phyloP scores from a whole-genome alignment of 345 rosid species.

The Salix purpurea region DNA sequence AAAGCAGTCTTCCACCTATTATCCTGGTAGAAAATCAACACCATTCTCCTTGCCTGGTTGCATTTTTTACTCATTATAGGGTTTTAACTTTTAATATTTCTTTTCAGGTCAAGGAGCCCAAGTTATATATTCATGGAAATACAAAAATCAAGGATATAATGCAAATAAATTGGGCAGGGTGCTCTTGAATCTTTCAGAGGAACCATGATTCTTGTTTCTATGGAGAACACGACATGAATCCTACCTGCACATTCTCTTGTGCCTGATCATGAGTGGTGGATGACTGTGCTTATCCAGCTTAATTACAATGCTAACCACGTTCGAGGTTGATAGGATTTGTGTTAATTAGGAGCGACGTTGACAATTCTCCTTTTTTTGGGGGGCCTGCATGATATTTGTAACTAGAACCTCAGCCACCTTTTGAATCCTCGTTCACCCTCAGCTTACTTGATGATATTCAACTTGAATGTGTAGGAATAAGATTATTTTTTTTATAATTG shows the following conservation, averaged over 20 bases:
- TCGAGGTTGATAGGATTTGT: no score
- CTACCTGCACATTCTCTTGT: no score
- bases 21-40: slow-evolving; percentile 40
- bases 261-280: no score
- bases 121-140: slow-evolving; percentile 63
- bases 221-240: not conserved
- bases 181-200: slow-evolving; percentile 30
- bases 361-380: no score
- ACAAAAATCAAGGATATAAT: slow-evolving; percentile 27
- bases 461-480: no score
- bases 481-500: no score
- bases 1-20: slow-evolving; percentile 52
- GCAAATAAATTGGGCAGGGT: slow-evolving; percentile 59
- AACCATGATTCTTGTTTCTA: not conserved
- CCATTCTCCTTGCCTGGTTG: not conserved
- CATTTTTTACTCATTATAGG: not conserved
- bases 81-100: not conserved
- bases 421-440: no score
- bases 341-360: no score
- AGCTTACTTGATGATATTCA: no score
- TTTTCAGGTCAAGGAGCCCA: slow-evolving; percentile 64
- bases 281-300: not conserved
- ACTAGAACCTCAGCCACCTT: no score
- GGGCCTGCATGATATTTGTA: no score
- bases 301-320: no score